A percentile compares a stretch with the other conserved stretches of the same genome.
These are phyloP conservation scores for Rhizopogon sp. DNA, from an alignment of 768 basidiomycete genomes.

Conservation along the genomic window DNA sequence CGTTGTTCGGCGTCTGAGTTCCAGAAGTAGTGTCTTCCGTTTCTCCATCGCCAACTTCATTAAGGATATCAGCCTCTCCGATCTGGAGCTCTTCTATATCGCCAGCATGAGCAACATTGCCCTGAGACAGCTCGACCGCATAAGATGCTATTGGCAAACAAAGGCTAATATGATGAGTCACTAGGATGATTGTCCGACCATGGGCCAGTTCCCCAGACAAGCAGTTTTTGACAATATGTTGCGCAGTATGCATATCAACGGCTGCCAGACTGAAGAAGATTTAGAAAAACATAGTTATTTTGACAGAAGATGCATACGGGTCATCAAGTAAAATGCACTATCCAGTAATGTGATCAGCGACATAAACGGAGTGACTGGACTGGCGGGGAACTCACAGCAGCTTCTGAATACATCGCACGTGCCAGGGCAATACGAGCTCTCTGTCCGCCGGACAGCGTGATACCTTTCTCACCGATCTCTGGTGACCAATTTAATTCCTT, in stretches of 20 bases:
- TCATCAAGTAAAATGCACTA: slow-evolving; percentile 66
- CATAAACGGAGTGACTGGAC: not conserved
- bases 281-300: slow-evolving; percentile 7
- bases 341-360: not conserved
- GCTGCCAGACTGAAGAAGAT: slow-evolving; percentile 48
- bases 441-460: slow-evolving; percentile 71
- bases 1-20: slow-evolving; percentile 22
- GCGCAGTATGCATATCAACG: slow-evolving; percentile 75
- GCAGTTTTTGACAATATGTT: slow-evolving; percentile 61
- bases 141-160: slow-evolving; percentile 66
- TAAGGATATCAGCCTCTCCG: slow-evolving; percentile 40
- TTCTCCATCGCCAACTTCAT: slow-evolving; percentile 42
- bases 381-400: slow-evolving; percentile 34
- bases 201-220: slow-evolving; percentile 56
- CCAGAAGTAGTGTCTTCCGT: slow-evolving; percentile 14
- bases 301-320: slow-evolving; percentile 43
- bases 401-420: slow-evolving; percentile 72
- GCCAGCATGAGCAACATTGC: slow-evolving; percentile 46
- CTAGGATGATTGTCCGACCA: slow-evolving; percentile 71
- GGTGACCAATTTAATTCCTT: not conserved
- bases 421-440: slow-evolving; percentile 73
- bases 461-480: slow-evolving; percentile 74
- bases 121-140: slow-evolving; percentile 56
- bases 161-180: slow-evolving; percentile 77
- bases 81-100: slow-evolving; percentile 41